Evolutionary conservation across 257 asterid species (phyloP), one percentile per base, ranked within the genome.

Genomic region (Nicotiana benthamiana): DNA sequence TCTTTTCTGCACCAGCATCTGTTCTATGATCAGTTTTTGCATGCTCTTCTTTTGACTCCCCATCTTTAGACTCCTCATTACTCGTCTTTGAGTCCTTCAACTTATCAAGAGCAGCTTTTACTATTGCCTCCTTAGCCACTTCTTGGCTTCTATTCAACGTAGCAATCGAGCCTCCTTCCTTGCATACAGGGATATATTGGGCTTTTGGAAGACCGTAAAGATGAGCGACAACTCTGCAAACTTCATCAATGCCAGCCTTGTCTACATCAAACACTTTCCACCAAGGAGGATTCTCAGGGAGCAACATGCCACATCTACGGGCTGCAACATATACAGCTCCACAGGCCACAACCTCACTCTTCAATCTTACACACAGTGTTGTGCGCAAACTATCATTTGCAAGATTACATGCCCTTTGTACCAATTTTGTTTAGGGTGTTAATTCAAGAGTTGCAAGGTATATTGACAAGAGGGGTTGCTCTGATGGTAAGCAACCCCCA

Each of bases 281-380:
- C 99, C 99, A 95, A 66, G 99, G 94, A 87, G 99, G 99, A 83
- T 93, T 90, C 89, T 95, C 99, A 5, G 98, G 99, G 40, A 95
- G 86, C 72, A 97, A 96, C 30, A 92, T 95, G 20, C 89, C 93
- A 87, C 86, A 91, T 85, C 97, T 90, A 63, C 98, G 97, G 15
- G 99, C 97, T 24, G 97, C 97, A 84, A 97, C 98, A 89, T 92
- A 95, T 34, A 95, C 97, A 77, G 92, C 99, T 79, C 98, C 99
- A 84, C 99, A 95, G 24, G 99, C 99, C 88, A 95, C 99, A 82
- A 93, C 98, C 91, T 92, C 99, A 79, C 99, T 95, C 88, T 88
- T 92, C 86, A 95, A 95, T 87, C 98, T 87, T 87, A 95, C 98
- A 85, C 98, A 95, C 87, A 95, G 86, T n/a, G 98, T 93, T 26